A percentile compares a stretch with the other conserved stretches of the same genome.
Evolutionary conservation across 805 yeast genomes (phyloP).

Genomic region (Debaryomyces tyrocola): DNA sequence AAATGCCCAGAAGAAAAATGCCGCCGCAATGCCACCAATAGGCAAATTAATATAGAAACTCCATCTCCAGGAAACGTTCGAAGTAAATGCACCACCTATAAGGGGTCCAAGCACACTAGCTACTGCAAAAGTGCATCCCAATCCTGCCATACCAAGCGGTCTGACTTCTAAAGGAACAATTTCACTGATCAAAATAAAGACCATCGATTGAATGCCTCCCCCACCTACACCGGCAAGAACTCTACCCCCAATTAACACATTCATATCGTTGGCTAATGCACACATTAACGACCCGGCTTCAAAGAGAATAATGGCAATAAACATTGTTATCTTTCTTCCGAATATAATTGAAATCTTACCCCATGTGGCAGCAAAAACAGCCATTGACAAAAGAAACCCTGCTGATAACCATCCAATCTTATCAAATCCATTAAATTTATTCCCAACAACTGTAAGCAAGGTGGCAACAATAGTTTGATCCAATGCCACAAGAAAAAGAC

Average conservation of each 20-base stretch:
- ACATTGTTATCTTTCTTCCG: conserved; percentile 34
- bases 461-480: conserved; percentile 42
- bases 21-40: conserved; percentile 52
- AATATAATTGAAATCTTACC: conserved; percentile 37
- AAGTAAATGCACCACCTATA: conserved; percentile 63
- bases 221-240: conserved; percentile 40
- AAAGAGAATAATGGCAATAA: conserved; percentile 22
- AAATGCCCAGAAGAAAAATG: conserved; percentile 37
- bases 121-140: conserved; percentile 45
- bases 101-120: conserved; percentile 60
- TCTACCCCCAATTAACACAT: conserved; percentile 42
- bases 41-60: conserved; percentile 71
- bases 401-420: conserved; percentile 40
- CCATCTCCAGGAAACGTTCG: conserved; percentile 69
- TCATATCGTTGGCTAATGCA: conserved; percentile 36
- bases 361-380: conserved; percentile 35
- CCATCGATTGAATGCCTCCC: conserved; percentile 32
- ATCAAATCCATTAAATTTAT: conserved; percentile 32
- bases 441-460: conserved; percentile 33
- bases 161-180: conserved; percentile 32
- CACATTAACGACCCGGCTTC: conserved; percentile 39
- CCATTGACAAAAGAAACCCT: conserved; percentile 35
- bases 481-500: conserved; percentile 35
- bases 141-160: conserved; percentile 32
- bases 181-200: conserved; percentile 30